These are phyloP conservation scores for Coriaria nepalensis DNA, from an alignment of 306 rosid genomes.

Conservation along the genomic window DNA sequence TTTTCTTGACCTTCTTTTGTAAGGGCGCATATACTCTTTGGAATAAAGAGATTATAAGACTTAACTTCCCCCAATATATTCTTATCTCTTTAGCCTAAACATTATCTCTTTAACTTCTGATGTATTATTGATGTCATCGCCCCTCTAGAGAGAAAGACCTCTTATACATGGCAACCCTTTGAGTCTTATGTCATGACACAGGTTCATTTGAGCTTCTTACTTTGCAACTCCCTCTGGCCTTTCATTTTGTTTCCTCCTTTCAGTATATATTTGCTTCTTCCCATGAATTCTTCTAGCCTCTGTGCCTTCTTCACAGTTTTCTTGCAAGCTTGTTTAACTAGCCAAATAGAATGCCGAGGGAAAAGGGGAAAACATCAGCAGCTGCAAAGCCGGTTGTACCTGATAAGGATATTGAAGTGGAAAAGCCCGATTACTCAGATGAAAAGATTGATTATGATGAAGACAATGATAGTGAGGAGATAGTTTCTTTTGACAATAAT, in stretches of 20 bases:
- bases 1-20: conserved; percentile 20
- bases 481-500: conserved; percentile 24
- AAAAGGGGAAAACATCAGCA: conserved; percentile 51
- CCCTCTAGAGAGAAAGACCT: conserved; percentile 28
- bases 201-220: conserved; percentile 44
- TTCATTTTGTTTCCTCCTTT: conserved; percentile 70
- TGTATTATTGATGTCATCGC: conserved; percentile 35
- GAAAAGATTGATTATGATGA: conserved; percentile 70
- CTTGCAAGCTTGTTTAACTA: conserved; percentile 69
- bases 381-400: conserved; percentile 45
- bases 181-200: conserved; percentile 41
- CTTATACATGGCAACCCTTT: conserved; percentile 34
- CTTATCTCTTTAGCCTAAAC: conserved; percentile 24
- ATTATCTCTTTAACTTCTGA: conserved; percentile 36
- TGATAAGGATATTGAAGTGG: conserved; percentile 20
- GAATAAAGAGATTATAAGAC: conserved; percentile 33
- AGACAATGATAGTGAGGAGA: conserved; percentile 61
- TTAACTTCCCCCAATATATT: conserved; percentile 32
- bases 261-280: conserved; percentile 72
- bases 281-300: conserved; percentile 97
- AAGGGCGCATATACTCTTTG: conserved; percentile 28
- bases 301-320: conserved; percentile 96
- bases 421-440: conserved; percentile 56
- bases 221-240: conserved; percentile 55
- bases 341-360: conserved; percentile 73